Conservation (phyloP, 2,329 filamentous ascomycete genomes). For the Ceratocystis eucalypticola region DNA sequence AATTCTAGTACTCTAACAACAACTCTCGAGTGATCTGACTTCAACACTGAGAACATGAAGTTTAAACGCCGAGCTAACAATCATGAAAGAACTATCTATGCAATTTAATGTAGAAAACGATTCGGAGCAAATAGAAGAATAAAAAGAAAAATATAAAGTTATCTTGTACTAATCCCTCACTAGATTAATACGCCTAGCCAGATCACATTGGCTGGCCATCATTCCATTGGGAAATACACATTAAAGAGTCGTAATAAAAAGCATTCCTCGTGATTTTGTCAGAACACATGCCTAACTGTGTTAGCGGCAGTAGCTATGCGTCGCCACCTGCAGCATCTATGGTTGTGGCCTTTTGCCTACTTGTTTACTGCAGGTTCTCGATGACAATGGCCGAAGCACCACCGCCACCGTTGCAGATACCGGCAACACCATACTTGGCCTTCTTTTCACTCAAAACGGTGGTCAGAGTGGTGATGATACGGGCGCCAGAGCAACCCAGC, state of each 20-base stretch:
- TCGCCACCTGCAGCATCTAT: background rate
- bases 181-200: background rate
- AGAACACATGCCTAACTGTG: background rate
- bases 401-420: conserved; percentile 96
- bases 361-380: conserved; percentile 50
- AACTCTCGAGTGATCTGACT: no score
- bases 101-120: background rate
- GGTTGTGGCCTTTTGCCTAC: background rate
- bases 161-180: background rate
- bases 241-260: conserved; percentile 12
- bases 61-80: no score
- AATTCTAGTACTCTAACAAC: no score
- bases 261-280: conserved; percentile 6
- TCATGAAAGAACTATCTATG: background rate
- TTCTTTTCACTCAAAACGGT: conserved; percentile 82
- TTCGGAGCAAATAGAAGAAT: background rate
- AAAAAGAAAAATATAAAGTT: conserved; percentile 2
- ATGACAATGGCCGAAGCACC: conserved; percentile 89
- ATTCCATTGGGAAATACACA: background rate
- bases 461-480: conserved; percentile 81
- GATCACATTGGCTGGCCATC: background rate
- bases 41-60: no score
- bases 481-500: conserved; percentile 82
- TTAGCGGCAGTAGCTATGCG: background rate
- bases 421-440: conserved; percentile 83